Evolutionary conservation across 345 rosid genomes (phyloP), one percentile per base, ranked within the genome.

Genomic region (Pseudoturritis turrita): DNA sequence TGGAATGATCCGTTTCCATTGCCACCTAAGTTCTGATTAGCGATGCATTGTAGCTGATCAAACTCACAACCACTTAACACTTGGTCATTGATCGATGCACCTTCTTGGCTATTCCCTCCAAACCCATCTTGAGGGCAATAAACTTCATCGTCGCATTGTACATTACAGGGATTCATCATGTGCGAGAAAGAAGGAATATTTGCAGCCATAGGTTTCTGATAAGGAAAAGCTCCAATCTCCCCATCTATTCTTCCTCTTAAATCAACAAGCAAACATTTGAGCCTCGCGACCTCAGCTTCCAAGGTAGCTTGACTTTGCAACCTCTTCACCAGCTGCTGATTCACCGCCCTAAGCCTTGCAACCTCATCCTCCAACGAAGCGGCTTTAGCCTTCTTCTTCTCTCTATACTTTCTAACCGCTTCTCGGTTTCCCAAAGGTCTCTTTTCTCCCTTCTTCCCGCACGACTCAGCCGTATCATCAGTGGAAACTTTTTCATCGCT

Each of bases 241-340:
- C 99, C 98, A 67, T 95, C 99, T 6, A 95, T 95, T 72, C 99
- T 86, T 22, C 99, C 99, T 55, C 97, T 82, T 13, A 95, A 83
- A 63, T 95, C 99, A 55, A 92, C 98, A 73, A 92, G 97, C 83
- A 95, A 81, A 83, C 98, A 96, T 85, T 96, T 96, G 10, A 92
- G 89, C 88, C 99, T 86, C 0, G 92, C 79, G 39, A 84, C 58
- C 87, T 96, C 99, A 46, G 95, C 89, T 74, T 96, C 98, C 82
- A 96, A 80, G 40, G 83, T 86, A 53, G 91, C 91, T 73, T 92
- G 98, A 68, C 89, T 88, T 73, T 90, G 99, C 84, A 92, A 75
- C 80, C 91, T 86, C 88, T 83, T 92, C 84, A 85, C 19, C 55
- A 96, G 76, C 75, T 90, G 98, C 80, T 88, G 96, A 78, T 96